phyloP scores from a whole-genome alignment of 345 rosid species.

The Anastatica hierochuntica region DNA sequence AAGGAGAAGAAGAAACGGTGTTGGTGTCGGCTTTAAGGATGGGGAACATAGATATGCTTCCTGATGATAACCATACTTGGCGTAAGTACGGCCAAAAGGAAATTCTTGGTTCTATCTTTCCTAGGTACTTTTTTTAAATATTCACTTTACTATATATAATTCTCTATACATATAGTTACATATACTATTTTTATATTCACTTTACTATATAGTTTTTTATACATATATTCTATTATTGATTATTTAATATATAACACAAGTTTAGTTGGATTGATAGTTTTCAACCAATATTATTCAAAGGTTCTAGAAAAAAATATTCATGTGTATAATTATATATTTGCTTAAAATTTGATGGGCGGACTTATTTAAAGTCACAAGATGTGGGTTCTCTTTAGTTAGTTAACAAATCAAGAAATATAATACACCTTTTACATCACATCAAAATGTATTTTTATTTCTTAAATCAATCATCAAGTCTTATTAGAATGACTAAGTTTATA shows the following conservation, averaged over 20 bases:
- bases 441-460: too few species aligned
- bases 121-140: constrained; percentile 40
- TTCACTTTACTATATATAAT: neutral
- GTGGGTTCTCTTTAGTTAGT: too few species aligned
- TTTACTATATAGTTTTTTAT: too few species aligned
- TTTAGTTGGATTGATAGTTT: neutral
- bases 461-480: too few species aligned
- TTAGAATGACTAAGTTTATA: too few species aligned
- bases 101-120: constrained; percentile 54
- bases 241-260: neutral
- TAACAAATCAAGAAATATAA: too few species aligned
- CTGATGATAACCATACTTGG: constrained; percentile 79
- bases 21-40: constrained; percentile 43
- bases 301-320: neutral
- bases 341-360: neutral
- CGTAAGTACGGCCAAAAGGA: constrained; percentile 91
- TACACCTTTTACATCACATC: too few species aligned
- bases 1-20: constrained; percentile 24
- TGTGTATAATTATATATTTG: neutral
- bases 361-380: neutral
- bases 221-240: neutral
- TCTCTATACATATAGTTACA: too few species aligned
- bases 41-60: constrained; percentile 66
- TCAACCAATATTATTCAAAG: neutral
- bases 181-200: too few species aligned